Conservation (phyloP, 108 stramenopile genomes). For the Discostella stelligeroides region DNA sequence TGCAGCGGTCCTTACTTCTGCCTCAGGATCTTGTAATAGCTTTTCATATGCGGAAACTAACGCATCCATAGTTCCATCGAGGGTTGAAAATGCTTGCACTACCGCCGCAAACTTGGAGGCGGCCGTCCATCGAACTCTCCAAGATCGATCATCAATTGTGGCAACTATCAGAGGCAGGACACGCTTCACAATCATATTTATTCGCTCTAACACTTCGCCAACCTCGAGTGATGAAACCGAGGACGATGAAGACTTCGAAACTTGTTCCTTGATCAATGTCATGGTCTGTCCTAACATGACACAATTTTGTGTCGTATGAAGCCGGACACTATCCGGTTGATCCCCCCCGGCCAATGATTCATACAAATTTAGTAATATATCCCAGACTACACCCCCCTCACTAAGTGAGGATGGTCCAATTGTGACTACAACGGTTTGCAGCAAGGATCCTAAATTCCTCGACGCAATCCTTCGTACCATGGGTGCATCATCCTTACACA, state of each 20-base stretch:
- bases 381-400: slow-evolving; percentile 49
- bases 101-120: slow-evolving; percentile 88
- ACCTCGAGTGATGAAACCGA: neutral
- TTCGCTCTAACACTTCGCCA: slow-evolving; percentile 20
- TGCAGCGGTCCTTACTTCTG: slow-evolving; percentile 95
- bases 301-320: slow-evolving; percentile 93
- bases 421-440: slow-evolving; percentile 61
- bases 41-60: slow-evolving; percentile 88
- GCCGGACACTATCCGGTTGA: slow-evolving; percentile 93
- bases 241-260: neutral
- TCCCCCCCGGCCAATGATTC: slow-evolving; percentile 88
- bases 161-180: slow-evolving; percentile 82
- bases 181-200: slow-evolving; percentile 52
- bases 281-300: slow-evolving; percentile 83
- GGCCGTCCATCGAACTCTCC: slow-evolving; percentile 96
- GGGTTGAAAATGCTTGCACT: slow-evolving; percentile 65
- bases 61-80: slow-evolving; percentile 67
- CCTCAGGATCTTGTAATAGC: slow-evolving; percentile 89
- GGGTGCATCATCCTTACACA: slow-evolving; percentile 94
- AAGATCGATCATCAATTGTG: slow-evolving; percentile 90
- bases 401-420: slow-evolving; percentile 46
- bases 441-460: slow-evolving; percentile 74
- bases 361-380: slow-evolving; percentile 72
- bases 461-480: slow-evolving; percentile 94
- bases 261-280: slow-evolving; percentile 31